Conservation (phyloP, 2,329 filamentous ascomycete species). For the Fonsecaea erecta region DNA sequence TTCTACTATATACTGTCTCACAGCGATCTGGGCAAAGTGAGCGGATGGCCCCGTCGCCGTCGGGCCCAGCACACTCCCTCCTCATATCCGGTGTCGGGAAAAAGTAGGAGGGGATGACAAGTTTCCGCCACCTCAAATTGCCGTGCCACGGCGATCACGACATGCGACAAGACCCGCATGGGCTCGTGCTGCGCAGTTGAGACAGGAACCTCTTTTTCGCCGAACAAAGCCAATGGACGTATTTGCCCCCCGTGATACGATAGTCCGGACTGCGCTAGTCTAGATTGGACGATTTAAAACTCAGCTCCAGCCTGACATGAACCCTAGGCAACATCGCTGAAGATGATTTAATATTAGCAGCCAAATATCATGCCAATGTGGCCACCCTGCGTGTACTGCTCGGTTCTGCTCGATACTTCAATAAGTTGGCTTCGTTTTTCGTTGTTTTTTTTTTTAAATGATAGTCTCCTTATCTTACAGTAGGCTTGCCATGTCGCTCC, state of each 20-base stretch:
- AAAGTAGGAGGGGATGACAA: slow-evolving; percentile 12
- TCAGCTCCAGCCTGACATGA: slow-evolving; percentile 15
- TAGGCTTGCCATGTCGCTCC: slow-evolving; percentile 8
- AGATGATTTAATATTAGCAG: not conserved
- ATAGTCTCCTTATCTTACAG: slow-evolving; percentile 25
- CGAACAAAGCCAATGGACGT: slow-evolving; percentile 1
- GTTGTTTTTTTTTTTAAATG: not conserved
- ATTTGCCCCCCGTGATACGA: not conserved
- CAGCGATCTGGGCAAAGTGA: not conserved
- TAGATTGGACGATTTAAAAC: not conserved
- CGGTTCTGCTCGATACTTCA: not conserved
- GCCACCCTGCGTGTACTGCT: not conserved
- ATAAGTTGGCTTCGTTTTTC: not conserved
- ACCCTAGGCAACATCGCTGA: slow-evolving; percentile 1
- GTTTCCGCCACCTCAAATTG: slow-evolving; percentile 19
- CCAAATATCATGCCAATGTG: slow-evolving; percentile 3
- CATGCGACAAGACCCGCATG: slow-evolving; percentile 21
- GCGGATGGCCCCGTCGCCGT: not conserved
- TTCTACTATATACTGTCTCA: not conserved
- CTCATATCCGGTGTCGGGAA: slow-evolving; percentile 8
- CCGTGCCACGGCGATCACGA: slow-evolving; percentile 17
- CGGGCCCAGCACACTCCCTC: not conserved
- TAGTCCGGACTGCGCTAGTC: not conserved
- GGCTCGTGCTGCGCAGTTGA: slow-evolving; percentile 6
- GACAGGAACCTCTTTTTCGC: not conserved